Evolutionary conservation across 495 filamentous ascomycete species (phyloP), one percentile per base, ranked within the genome.

Genomic region (Penicillium maclennaniae): DNA sequence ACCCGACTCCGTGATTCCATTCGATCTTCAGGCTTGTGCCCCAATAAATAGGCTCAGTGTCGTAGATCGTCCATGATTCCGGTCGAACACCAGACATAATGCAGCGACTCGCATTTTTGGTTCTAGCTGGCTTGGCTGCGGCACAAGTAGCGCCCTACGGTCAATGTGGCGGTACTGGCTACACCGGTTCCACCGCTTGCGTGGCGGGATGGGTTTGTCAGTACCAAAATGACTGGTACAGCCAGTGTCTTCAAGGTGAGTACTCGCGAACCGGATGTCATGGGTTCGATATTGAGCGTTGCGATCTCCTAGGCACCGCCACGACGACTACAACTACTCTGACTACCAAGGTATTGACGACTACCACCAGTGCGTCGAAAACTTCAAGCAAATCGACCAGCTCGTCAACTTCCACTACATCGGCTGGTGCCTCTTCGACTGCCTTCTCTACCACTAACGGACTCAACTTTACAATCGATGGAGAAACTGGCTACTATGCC

Each of bases 391-490:
- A 31, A 12, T 7, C 27, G 7, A 31, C 27, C 10, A 12, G 27
- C 27, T 31, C 27, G 7, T 31, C 27, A 31, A 57, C 59, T 4
- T 55, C 55, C 1, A 53, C 51, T 8, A 55, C 37, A 12, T 16
- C 47, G 26, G 9, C 38, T 15, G 36, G 36, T 16, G 15, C 55
- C 45, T 49, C 62, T 49, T 50, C 58, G 51, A 51, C 54, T 9
- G 74, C 66, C 6, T 82, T 83, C 45, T 70, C 81, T 14, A 75
- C 69, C 4, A 76, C 75, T 0, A 66, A 77, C 4, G 83, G 77
- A 0, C 68, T 71, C 7, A 75, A 82, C 28, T 86, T 88, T 70
- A 75, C 69, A 45, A 81, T 88, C 57, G 81, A 86, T 61, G 83
- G 83, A 17, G 59, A 79, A 54, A 82, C 79, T 5, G 73, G 74